Evolutionary conservation across 2,329 filamentous ascomycete species (phyloP).

Genomic region (Fusarium pseudonygamai): DNA sequence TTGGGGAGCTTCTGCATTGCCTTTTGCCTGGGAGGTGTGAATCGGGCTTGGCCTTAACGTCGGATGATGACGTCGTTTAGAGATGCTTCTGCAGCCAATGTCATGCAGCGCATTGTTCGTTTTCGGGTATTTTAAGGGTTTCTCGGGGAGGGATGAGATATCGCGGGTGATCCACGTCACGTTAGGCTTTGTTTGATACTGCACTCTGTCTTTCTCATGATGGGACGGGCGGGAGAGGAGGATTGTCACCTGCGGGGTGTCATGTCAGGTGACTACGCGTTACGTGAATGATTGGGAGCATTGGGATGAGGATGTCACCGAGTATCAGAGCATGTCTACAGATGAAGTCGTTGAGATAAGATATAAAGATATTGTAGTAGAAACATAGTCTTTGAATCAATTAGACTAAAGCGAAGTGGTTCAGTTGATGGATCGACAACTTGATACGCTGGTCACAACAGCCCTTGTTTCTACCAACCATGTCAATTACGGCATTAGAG

Average conservation of each 20-base stretch:
- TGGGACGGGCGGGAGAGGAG: neutral
- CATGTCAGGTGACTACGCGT: conserved; percentile 5
- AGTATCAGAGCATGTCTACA: neutral
- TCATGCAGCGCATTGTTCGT: neutral
- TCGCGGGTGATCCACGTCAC: neutral
- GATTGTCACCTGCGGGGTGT: neutral
- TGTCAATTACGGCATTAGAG: neutral
- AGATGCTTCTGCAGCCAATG: neutral
- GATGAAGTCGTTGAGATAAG: neutral
- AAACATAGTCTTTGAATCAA: neutral
- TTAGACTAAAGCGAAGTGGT: neutral
- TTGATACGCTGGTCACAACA: neutral
- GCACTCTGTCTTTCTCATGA: neutral
- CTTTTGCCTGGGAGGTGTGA: neutral
- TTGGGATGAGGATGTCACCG: neutral
- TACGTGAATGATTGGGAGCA: neutral
- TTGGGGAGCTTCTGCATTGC: conserved; percentile 10
- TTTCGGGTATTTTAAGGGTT: no score
- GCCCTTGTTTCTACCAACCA: neutral
- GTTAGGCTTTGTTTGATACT: neutral
- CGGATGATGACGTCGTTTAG: conserved; percentile 18
- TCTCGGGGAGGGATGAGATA: neutral
- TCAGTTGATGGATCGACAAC: neutral
- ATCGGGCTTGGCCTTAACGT: neutral
- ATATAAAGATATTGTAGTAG: neutral